phyloP scores from a whole-genome alignment of 2,329 filamentous ascomycete species.

The Aspergillus ustus region DNA sequence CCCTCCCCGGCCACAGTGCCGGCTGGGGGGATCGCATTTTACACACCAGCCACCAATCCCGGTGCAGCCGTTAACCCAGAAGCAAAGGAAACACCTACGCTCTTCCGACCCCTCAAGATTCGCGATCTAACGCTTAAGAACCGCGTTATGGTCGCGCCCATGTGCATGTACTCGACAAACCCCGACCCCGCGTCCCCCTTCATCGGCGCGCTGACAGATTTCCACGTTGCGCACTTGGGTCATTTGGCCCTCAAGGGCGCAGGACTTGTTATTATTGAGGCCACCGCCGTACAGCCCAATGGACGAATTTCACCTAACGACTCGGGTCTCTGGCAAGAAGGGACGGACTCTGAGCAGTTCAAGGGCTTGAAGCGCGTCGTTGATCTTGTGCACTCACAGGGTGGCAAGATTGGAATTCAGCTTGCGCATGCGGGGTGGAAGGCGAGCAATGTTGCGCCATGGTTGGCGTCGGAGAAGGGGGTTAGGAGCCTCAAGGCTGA shows the following conservation, averaged over 20 bases:
- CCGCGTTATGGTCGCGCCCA: conserved; percentile 11
- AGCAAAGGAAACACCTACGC: background rate
- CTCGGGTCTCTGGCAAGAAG: conserved; percentile 8
- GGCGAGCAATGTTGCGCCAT: conserved; percentile 9
- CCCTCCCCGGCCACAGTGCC: conserved; percentile 17
- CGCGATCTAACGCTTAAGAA: conserved; percentile 11
- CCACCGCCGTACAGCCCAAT: conserved; percentile 6
- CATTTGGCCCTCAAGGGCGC: conserved; percentile 12
- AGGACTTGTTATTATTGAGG: conserved; percentile 7
- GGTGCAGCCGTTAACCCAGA: conserved; percentile 47
- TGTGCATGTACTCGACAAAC: conserved; percentile 13
- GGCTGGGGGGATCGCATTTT: conserved; percentile 35
- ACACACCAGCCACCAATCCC: conserved; percentile 42
- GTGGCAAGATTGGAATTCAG: conserved; percentile 6
- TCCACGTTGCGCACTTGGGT: conserved; percentile 11
- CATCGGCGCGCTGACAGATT: conserved; percentile 8
- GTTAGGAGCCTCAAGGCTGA: conserved; percentile 5
- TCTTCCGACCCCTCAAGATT: conserved; percentile 7
- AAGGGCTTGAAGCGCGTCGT: conserved; percentile 11
- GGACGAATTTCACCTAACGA: conserved; percentile 13
- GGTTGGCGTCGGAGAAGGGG: background rate
- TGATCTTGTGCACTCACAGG: conserved; percentile 15
- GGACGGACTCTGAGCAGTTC: conserved; percentile 56
- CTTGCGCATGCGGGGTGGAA: conserved; percentile 12
- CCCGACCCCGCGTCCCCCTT: conserved; percentile 51